These are phyloP conservation scores for Mycosphaerella arachidis DNA, from an alignment of 2,329 filamentous ascomycete species.

Conservation along the genomic window DNA sequence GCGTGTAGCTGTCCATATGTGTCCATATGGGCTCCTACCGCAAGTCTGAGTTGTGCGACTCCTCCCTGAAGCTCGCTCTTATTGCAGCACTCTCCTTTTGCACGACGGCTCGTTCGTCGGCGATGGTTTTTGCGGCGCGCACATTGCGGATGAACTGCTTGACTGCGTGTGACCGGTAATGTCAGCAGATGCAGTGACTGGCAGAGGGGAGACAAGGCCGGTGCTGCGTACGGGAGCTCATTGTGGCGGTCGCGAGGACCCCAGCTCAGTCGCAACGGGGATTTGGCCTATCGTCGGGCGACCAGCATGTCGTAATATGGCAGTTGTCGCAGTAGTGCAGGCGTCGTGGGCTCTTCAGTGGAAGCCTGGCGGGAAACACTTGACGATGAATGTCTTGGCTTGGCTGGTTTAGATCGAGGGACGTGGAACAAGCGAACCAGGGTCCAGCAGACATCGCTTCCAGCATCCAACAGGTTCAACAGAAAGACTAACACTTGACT, in stretches of 20 bases:
- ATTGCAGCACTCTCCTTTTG: slow-evolving; percentile 99
- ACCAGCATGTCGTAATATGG: neutral
- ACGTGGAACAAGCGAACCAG: neutral
- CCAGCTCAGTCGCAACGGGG: slow-evolving; percentile 3
- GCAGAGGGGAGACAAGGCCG: neutral
- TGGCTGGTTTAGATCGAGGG: neutral
- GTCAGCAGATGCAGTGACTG: slow-evolving; percentile 3
- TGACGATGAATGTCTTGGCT: neutral
- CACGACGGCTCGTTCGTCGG: slow-evolving; percentile 95
- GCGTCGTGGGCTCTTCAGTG: neutral
- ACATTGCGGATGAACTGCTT: slow-evolving; percentile 99
- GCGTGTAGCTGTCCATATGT: neutral
- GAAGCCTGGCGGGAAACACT: neutral
- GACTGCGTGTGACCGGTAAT: slow-evolving; percentile 53
- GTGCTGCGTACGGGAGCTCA: slow-evolving; percentile 19
- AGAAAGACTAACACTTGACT: no score
- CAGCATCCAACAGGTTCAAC: neutral
- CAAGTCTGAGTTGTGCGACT: slow-evolving; percentile 85
- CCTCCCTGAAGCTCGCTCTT: slow-evolving; percentile 93
- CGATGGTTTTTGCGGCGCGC: slow-evolving; percentile 96
- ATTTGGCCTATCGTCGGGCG: neutral
- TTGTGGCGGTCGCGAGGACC: slow-evolving; percentile 19
- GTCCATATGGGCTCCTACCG: slow-evolving; percentile 55
- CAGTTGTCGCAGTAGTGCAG: neutral
- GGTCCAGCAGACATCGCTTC: neutral